Base-by-base conservation (phyloP, 108 stramenopile genomes). In the Aurantiochytrium sp. region DNA sequence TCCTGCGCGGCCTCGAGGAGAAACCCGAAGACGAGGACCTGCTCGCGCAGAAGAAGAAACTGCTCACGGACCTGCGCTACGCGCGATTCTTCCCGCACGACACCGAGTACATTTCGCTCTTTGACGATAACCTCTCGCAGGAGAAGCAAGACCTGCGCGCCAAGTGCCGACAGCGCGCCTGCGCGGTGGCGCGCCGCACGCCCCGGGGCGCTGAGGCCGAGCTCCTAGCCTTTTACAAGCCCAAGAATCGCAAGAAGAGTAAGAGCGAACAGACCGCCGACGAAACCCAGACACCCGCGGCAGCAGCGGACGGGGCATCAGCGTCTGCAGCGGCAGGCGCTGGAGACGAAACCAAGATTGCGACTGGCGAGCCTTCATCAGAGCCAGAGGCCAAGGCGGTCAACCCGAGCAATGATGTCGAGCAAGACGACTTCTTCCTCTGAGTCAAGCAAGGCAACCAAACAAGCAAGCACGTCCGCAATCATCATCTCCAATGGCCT, bases 391-490 rank as follows among this genome's bases (percentile, higher is more conserved):
- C 39, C n/a, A 6, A 41, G 10, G 45, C 0, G 73, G 30, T 32
- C 31, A 32, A 81, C 42, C 42, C 45, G 10, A 27, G 27, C 24
- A 48, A 81, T 12, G 73, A 81, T 48, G 45, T 81, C 45, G 73
- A 81, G 39, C 42, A 81, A 81, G 73, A 81, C 73, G 73, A 81
- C 73, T 81, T 81, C 45, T 81, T 81, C 73, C 45, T 81, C 24
- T 81, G 30, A 81, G 8, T 3, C 50, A 52, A 52, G 17, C 50
- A n/a, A n/a, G n/a, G n/a, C n/a, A n/a, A n/a, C n/a, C n/a, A n/a
- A n/a, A n/a, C n/a, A n/a, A n/a, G n/a, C n/a, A n/a, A n/a, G n/a
- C n/a, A n/a, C n/a, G n/a, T n/a, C n/a, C n/a, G n/a, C n/a, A n/a
- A n/a, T n/a, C n/a, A n/a, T n/a, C n/a, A n/a, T n/a, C n/a, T n/a